A percentile compares a stretch with the other conserved stretches of the same genome.
These are phyloP conservation scores for Phalaenopsis equestris DNA, from an alignment of 106 monocot genomes.

Conservation along the genomic window DNA sequence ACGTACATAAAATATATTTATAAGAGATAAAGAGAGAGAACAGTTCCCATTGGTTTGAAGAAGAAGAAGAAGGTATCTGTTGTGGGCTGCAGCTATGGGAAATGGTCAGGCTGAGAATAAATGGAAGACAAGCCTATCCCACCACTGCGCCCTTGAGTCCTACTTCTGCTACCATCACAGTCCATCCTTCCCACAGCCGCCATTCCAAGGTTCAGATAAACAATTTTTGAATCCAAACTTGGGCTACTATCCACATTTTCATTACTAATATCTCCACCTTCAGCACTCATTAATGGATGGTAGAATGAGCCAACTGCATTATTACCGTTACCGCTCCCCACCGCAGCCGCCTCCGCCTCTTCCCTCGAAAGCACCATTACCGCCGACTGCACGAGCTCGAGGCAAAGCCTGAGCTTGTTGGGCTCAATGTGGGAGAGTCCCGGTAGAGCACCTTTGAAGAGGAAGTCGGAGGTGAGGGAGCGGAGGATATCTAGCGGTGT, in stretches of 20 bases:
- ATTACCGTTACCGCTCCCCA: too few species aligned
- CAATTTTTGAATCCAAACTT: constrained; percentile 81
- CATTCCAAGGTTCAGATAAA: constrained; percentile 91
- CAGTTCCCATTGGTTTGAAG: neutral
- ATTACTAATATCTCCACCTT: too few species aligned
- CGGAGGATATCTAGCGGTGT: constrained; percentile 85
- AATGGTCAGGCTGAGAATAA: constrained; percentile 3
- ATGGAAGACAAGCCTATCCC: neutral
- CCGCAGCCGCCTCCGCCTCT: constrained; percentile 17
- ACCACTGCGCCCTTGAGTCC: neutral
- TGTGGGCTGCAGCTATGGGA: neutral
- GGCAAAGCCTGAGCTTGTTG: constrained; percentile 85
- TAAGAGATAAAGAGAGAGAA: neutral
- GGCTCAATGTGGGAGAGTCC: constrained; percentile 53
- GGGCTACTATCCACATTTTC: constrained; percentile 16
- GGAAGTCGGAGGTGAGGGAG: constrained; percentile 85
- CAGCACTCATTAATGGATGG: too few species aligned
- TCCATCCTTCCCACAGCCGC: constrained; percentile 19
- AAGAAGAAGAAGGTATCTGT: too few species aligned
- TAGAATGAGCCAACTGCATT: too few species aligned
- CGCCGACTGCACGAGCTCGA: constrained; percentile 86
- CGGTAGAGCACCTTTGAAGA: constrained; percentile 82
- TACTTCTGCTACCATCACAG: neutral
- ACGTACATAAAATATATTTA: neutral
- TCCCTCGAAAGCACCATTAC: constrained; percentile 66